Conservation (phyloP, 2,329 filamentous ascomycete genomes). For the Colletotrichum horii region DNA sequence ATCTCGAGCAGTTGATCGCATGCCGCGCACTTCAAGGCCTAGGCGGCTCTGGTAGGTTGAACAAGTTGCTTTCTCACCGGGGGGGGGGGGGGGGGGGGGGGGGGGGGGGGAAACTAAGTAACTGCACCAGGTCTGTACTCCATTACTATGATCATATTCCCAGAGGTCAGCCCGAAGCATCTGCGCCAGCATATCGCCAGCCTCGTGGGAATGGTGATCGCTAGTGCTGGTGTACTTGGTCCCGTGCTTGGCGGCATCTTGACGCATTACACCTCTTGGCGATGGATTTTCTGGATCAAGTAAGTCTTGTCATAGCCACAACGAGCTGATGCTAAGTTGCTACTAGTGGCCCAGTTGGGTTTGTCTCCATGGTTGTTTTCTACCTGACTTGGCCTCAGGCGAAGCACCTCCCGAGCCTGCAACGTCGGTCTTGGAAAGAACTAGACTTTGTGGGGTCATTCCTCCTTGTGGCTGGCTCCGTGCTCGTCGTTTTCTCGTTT, state of each 20-base stretch:
- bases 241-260: conserved; percentile 57
- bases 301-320: conserved; percentile 31
- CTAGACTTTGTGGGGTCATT: conserved; percentile 59
- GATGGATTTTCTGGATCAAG: conserved; percentile 67
- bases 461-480: conserved; percentile 57
- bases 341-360: conserved; percentile 55
- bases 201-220: conserved; percentile 54
- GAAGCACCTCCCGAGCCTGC: conserved; percentile 40
- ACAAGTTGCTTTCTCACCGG: background rate
- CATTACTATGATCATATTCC: conserved; percentile 60
- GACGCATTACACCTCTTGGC: conserved; percentile 54
- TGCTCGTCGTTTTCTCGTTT: conserved; percentile 63
- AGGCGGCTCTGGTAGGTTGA: conserved; percentile 51
- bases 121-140: conserved; percentile 53
- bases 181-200: conserved; percentile 48
- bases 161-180: conserved; percentile 50
- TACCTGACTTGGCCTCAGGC: conserved; percentile 54
- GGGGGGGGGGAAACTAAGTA: too few species aligned
- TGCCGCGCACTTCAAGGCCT: conserved; percentile 47
- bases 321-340: conserved; percentile 3
- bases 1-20: conserved; percentile 46
- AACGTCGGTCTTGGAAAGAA: conserved; percentile 49
- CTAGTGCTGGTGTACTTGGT: conserved; percentile 53
- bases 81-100: too few species aligned
- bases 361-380: conserved; percentile 51